phyloP scores from a whole-genome alignment of 1,284 basidiomycete genomes.

The Cutaneotrichosporon cyanovorans region DNA sequence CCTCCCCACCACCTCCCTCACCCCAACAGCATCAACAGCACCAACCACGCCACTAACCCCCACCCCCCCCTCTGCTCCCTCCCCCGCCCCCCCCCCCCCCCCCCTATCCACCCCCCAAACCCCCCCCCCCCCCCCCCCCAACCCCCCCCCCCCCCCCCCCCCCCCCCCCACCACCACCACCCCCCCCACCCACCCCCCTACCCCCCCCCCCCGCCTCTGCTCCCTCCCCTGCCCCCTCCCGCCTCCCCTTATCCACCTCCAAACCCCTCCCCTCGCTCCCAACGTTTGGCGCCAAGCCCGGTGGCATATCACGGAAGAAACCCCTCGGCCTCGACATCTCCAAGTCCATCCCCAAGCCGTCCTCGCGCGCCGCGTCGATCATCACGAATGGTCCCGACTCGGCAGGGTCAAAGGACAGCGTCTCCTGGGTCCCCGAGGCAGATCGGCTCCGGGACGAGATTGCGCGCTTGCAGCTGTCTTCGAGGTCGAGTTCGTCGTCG shows the following conservation, averaged over 20 bases:
- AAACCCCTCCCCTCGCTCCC: neutral
- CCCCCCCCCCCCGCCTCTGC: neutral
- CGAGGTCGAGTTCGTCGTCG: slow-evolving; percentile 49
- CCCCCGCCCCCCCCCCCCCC: no score
- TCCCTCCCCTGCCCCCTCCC: neutral
- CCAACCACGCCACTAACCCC: no score
- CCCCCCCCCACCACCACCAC: neutral
- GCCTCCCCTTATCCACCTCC: neutral
- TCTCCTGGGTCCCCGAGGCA: slow-evolving; percentile 44
- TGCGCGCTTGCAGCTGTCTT: slow-evolving; percentile 53
- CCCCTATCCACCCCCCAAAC: no score
- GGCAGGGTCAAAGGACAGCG: slow-evolving; percentile 14
- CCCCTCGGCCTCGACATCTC: slow-evolving; percentile 41
- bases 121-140: no score
- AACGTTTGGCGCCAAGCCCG: slow-evolving; percentile 23
- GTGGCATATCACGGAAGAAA: slow-evolving; percentile 39
- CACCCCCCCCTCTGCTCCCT: no score
- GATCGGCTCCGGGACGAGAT: slow-evolving; percentile 46
- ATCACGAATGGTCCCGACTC: slow-evolving; percentile 12
- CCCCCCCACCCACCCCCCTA: neutral
- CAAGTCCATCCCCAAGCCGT: slow-evolving; percentile 32
- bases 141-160: neutral
- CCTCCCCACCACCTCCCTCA: no score
- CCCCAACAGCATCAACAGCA: no score
- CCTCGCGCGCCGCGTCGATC: slow-evolving; percentile 7